These are phyloP conservation scores for Haberlea rhodopensis DNA, from an alignment of 257 asterid species.

Conservation along the genomic window DNA sequence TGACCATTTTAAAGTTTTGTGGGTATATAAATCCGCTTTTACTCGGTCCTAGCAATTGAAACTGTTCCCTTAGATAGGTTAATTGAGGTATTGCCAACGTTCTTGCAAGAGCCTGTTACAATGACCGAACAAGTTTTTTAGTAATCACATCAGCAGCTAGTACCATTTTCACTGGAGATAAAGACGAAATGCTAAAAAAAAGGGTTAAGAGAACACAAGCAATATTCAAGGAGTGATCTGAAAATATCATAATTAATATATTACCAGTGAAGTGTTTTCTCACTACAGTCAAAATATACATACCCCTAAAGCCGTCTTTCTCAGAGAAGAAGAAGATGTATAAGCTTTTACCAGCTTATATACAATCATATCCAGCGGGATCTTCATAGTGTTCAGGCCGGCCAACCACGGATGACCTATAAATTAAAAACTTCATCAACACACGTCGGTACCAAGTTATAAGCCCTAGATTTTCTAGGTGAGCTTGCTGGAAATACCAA, in stretches of 20 bases:
- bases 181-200: not conserved
- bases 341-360: conserved; percentile 84
- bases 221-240: not conserved
- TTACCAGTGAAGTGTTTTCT: not conserved
- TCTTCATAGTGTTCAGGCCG: conserved; percentile 67
- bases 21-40: conserved; percentile 73
- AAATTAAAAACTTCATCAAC: conserved; percentile 16
- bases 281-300: conserved; percentile 15
- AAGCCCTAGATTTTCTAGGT: not conserved
- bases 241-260: not conserved
- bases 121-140: not conserved
- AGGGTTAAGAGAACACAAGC: not conserved
- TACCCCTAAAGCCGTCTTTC: conserved; percentile 90
- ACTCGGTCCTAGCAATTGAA: conserved; percentile 72
- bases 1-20: conserved; percentile 68
- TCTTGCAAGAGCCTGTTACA: conserved; percentile 79
- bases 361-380: conserved; percentile 82
- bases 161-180: not conserved
- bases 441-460: not conserved
- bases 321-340: conserved; percentile 74
- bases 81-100: conserved; percentile 29
- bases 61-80: conserved; percentile 36
- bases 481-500: not conserved
- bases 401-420: conserved; percentile 98
- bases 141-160: not conserved